Base-by-base conservation (phyloP, 1,139 yeast genomes). In the Kodamaea plutei region DNA sequence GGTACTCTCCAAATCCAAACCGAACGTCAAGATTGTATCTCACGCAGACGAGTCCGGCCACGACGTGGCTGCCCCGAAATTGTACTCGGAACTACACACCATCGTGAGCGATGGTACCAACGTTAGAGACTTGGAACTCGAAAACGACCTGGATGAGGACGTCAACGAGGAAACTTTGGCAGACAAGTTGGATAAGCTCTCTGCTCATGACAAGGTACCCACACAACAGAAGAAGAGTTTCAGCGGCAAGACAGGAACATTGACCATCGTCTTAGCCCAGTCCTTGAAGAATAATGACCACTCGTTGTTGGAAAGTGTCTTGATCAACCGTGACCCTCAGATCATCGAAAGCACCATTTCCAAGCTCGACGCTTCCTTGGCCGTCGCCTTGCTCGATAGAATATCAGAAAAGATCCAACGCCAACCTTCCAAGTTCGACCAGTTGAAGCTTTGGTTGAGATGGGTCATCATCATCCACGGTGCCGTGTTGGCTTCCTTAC, bases 391-490 rank as follows among this genome's bases (percentile, higher is more conserved):
- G 26, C 64, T 93, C 41, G 95, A 89, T 50, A 71, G 89, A 47
- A 63, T 91, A 22, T 88, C 96, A 2, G 96, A 88, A 52, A 75
- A 85, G 53, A 76, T 87, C 37, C 81, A 89, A 8, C 74, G 93
- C 47, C 73, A 69, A 46, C 52, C 68, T 9, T 53, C 59, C 11
- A 74, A 87, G 44, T 88, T 88, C 41, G 84, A 82, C 23, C 81
- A 79, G 38, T 67, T 91, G 41, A 81, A 83, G 41, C 70, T 77
- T 29, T 91, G 99, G 99, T 79, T 89, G 43, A 85, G 89, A 54
- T 89, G 96, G 93, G 80, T 88, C 30, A 67, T 93, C 48, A 80
- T 91, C 28, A 77, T 84, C 23, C 98, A 93, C 54, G 98, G 98
- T 23, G 91, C 94, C 2, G 64, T 70, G 10, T 61, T 81, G 32